phyloP scores from a whole-genome alignment of 2,329 filamentous ascomycete species.

The Fonsecaea erecta region DNA sequence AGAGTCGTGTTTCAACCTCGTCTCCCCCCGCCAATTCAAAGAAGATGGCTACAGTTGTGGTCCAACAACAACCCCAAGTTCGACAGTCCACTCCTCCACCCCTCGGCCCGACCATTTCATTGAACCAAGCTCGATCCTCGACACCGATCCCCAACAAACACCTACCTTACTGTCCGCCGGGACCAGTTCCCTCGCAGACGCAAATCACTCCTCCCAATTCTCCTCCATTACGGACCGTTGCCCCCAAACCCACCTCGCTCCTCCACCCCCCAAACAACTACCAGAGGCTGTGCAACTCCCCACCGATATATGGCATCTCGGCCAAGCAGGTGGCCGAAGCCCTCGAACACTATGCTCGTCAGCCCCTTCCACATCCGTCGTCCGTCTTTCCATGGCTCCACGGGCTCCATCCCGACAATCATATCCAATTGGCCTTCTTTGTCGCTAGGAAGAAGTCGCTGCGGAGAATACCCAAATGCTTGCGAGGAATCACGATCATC shows the following conservation, averaged over 20 bases:
- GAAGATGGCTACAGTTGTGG: constrained; percentile 53
- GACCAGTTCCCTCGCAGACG: constrained; percentile 58
- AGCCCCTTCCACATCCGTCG: constrained; percentile 82
- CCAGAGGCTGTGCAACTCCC: constrained; percentile 60
- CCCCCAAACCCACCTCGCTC: constrained; percentile 67
- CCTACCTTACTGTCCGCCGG: constrained; percentile 84
- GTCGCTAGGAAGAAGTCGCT: constrained; percentile 73
- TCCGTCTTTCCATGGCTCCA: constrained; percentile 96
- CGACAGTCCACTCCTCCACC: constrained; percentile 52
- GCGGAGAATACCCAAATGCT: constrained; percentile 72
- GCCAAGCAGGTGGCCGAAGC: constrained; percentile 71
- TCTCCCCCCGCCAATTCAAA: background rate
- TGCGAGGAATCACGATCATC: constrained; percentile 81
- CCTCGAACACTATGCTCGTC: constrained; percentile 74
- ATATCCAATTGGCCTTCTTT: constrained; percentile 89
- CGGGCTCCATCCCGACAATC: constrained; percentile 85
- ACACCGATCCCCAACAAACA: constrained; percentile 84
- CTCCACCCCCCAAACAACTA: constrained; percentile 74
- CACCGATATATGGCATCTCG: constrained; percentile 72
- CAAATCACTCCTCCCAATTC: constrained; percentile 68
- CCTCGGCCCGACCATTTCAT: constrained; percentile 57
- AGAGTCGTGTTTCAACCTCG: background rate
- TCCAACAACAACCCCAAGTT: constrained; percentile 51
- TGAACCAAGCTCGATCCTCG: constrained; percentile 62
- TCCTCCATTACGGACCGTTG: constrained; percentile 61